A percentile compares a stretch with the other conserved stretches of the same genome.
These are phyloP conservation scores for Inga leiocalycina DNA, from an alignment of 306 rosid genomes.

Conservation along the genomic window DNA sequence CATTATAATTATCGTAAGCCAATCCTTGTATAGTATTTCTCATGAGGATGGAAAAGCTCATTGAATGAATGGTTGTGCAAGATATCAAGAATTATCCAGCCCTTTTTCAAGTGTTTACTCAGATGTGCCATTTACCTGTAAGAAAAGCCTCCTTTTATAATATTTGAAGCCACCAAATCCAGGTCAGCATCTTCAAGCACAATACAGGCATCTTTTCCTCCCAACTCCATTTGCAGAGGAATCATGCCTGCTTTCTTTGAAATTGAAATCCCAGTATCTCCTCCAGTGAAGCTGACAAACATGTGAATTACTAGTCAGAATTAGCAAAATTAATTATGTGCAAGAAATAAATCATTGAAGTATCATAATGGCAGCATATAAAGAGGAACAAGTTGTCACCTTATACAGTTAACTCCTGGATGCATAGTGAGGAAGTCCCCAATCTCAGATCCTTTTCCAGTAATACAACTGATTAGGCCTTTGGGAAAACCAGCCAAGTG, in stretches of 20 bases:
- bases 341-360: neutral
- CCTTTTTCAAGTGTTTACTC: neutral
- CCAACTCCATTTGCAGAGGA: constrained; percentile 78
- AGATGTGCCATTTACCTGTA: constrained; percentile 44
- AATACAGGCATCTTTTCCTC: constrained; percentile 80
- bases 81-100: neutral
- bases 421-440: constrained; percentile 77
- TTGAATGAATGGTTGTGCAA: neutral
- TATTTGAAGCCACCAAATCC: constrained; percentile 70
- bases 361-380: neutral
- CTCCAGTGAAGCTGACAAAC: constrained; percentile 63
- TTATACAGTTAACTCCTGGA: constrained; percentile 70
- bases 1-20: neutral
- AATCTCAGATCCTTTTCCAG: constrained; percentile 70
- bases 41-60: neutral
- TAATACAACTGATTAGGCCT: constrained; percentile 69
- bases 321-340: neutral
- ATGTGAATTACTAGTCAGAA: constrained; percentile 4
- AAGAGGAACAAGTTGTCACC: constrained; percentile 37
- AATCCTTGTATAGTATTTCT: neutral
- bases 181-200: constrained; percentile 78
- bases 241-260: constrained; percentile 76
- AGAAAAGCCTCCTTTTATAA: constrained; percentile 72
- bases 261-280: constrained; percentile 66
- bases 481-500: constrained; percentile 77